Evolutionary conservation across 805 yeast genomes (phyloP), one percentile per base, ranked within the genome.

Genomic region (Hanseniaspora taiwanica): DNA sequence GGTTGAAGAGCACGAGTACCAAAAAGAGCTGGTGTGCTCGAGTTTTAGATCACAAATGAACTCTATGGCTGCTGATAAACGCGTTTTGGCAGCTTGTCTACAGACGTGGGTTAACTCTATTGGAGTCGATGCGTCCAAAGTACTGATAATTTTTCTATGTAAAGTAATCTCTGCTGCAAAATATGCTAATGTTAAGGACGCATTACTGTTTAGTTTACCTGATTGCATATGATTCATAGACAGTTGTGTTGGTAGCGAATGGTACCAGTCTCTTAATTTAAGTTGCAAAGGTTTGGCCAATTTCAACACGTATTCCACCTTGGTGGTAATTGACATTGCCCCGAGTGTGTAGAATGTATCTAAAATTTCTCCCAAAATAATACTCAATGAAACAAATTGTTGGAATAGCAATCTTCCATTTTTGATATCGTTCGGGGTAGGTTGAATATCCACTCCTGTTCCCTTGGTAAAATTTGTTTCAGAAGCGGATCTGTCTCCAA

Each of bases 81-180:
- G 65, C 1, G 93, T 80, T 43, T 71, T 75, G 1, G 96, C 96
- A 0, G 96, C 95, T 21, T 78, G 66, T 34, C 95, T 69, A 55
- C 96, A 85, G 1, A 86, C 86, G 23, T 64, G 59, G 8, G 69
- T 63, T 19, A 80, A 58, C 44, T 78, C 81, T 8, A 59, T 60
- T 6, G 80, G 74, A 6, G 43, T 37, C 0, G 74, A 56, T 6
- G 55, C 44, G 21, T 48, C 53, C 36, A 81, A 59, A 8, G 73
- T 63, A 4, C 80, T 68, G 19, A 81, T 72, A 40, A 82, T 82
- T 50, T 77, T 76, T 38, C 96, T 64, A 57, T 87, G 96, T 19
- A 87, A 63, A 0, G 91, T 81, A 29, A 87, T 74, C 54, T 87
- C 97, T 0, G 94, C 81, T 0, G 93, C 89, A 60, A 86, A 82